phyloP scores from a whole-genome alignment of 1,284 basidiomycete genomes.

The Wallemia hederae region DNA sequence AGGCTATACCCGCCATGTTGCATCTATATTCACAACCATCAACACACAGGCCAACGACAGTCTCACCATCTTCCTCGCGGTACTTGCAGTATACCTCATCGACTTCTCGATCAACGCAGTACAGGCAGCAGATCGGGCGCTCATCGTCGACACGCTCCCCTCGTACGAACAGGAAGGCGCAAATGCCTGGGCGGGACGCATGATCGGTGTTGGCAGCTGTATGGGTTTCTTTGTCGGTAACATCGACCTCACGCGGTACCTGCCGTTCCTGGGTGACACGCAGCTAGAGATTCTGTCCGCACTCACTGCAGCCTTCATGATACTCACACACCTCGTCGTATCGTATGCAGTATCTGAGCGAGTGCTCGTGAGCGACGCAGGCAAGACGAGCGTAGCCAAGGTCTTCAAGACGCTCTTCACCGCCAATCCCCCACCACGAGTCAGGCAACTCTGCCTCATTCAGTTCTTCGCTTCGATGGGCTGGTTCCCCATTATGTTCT shows the following conservation, averaged over 20 bases:
- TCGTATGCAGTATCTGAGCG: constrained; percentile 40
- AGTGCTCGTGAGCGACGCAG: constrained; percentile 26
- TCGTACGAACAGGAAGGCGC: constrained; percentile 46
- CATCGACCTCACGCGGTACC: constrained; percentile 30
- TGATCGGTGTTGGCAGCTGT: constrained; percentile 53
- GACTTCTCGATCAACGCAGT: constrained; percentile 78
- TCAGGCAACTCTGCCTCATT: background rate
- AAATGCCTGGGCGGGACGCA: constrained; percentile 81
- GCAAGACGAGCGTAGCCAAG: background rate
- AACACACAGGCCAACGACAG: constrained; percentile 16
- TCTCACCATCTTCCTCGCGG: constrained; percentile 45
- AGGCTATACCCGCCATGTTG: constrained; percentile 50
- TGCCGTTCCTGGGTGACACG: constrained; percentile 41
- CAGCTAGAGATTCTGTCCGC: constrained; percentile 42
- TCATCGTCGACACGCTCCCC: constrained; percentile 23
- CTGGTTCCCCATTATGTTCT: constrained; percentile 75
- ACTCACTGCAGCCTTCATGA: constrained; percentile 20
- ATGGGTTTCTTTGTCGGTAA: constrained; percentile 60
- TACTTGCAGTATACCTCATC: constrained; percentile 58
- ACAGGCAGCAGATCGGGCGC: constrained; percentile 19
- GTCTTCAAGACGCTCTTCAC: background rate
- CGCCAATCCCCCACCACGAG: background rate
- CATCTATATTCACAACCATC: constrained; percentile 12
- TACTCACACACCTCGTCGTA: constrained; percentile 16
- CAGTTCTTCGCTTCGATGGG: constrained; percentile 61